Evolutionary conservation across 179 eudicot genomes (phyloP), one percentile per base, ranked within the genome.

Genomic region (Beta lomatogona): DNA sequence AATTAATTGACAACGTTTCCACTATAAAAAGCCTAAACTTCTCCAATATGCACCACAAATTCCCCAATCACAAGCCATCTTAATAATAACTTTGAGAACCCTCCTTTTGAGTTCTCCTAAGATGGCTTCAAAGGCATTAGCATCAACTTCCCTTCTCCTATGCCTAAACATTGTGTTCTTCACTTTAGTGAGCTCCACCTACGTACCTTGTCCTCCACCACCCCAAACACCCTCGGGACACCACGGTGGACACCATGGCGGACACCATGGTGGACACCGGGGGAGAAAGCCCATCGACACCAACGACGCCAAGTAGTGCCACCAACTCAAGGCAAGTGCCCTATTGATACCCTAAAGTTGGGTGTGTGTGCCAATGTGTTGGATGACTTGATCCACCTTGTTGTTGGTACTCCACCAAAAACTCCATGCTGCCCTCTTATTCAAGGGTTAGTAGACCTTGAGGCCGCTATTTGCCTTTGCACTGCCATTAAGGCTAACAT

Each of bases 391-490:
- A 22, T 90, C 4, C 78, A 83, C 59, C 46, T 84, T 1, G 91
- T 89, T 0, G 36, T 93, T 0, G 94, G 97, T 3, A 76, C 84
- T 46, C 92, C 91, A 67, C 88, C 93, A 59, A 86, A 80, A 77
- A 86, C 86, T 21, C 91, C 91, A 21, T 93, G 97, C 71, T 93
- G 97, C 89, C 41, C 90, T n/a, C 92, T 93, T 72, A 76, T 93
- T 5, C 48, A 65, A 1, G 97, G 91, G 3, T 87, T 93, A 44
- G 91, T 76, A 52, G 94, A 93, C 76, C 87, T 93, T 13, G 97
- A 93, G n/a, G 97, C 95, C 0, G 95, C 97, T 1, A 82, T 93
- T 1, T 93, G 97, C 79, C 97, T 93, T 73, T 93, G 97, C 90
- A 93, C 97, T 8, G 95, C 95, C 53, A 83, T 93, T 11, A 89